These are phyloP conservation scores for Mycena floridula DNA, from an alignment of 768 basidiomycete genomes.

Conservation along the genomic window DNA sequence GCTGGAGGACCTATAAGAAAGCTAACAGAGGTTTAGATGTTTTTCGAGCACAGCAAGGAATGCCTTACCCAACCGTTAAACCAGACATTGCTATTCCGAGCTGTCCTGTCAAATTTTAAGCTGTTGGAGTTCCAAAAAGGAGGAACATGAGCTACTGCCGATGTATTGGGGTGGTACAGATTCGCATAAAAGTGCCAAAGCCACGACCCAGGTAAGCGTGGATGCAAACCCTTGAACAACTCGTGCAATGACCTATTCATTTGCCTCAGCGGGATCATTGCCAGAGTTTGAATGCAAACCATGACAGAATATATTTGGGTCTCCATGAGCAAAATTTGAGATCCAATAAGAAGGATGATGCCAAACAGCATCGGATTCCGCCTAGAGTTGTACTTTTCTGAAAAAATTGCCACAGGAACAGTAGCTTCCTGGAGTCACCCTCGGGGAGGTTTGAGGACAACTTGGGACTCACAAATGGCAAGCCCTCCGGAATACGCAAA, in stretches of 20 bases:
- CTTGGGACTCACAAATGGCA: conserved; percentile 36
- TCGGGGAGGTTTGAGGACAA: neutral
- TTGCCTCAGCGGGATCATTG: too few species aligned
- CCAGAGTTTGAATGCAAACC: too few species aligned
- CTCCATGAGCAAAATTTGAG: conserved; percentile 59
- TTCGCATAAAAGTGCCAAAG: conserved; percentile 55
- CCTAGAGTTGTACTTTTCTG: conserved; percentile 43
- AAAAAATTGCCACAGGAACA: conserved; percentile 49
- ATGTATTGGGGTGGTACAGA: conserved; percentile 40
- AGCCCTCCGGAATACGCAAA: conserved; percentile 56
- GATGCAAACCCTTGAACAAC: conserved; percentile 56
- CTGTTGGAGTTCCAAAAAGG: neutral
- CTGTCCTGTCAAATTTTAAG: conserved; percentile 34
- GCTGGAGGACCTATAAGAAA: conserved; percentile 51
- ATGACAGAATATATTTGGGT: conserved; percentile 50
- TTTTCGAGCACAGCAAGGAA: conserved; percentile 2
- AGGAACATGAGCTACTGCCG: conserved; percentile 36
- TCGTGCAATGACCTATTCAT: conserved; percentile 49
- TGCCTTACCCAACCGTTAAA: conserved; percentile 42
- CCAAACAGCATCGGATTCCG: conserved; percentile 45
- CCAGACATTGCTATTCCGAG: conserved; percentile 57
- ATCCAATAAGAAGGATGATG: conserved; percentile 41
- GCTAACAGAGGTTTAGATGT: conserved; percentile 20
- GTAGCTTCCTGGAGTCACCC: conserved; percentile 31
- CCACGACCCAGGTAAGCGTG: conserved; percentile 58